These are phyloP conservation scores for Aspergillus glaucus DNA, from an alignment of 2,329 filamentous ascomycete genomes.

Conservation along the genomic window DNA sequence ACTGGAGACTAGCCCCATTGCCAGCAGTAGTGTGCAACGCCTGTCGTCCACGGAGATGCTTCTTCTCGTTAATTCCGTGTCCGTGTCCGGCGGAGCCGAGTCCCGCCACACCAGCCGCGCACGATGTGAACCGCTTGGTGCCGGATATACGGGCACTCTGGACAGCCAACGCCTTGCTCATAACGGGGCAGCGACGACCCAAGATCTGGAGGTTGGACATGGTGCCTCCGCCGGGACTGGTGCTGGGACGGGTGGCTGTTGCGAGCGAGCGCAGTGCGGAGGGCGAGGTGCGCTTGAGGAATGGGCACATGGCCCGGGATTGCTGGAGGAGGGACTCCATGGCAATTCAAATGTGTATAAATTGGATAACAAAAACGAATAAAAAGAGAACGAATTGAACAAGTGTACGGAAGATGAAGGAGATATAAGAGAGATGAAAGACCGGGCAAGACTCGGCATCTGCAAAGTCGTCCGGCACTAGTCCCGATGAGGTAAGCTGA, in stretches of 20 bases:
- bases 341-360: neutral
- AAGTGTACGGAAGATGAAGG: neutral
- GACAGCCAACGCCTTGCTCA: conserved; percentile 94
- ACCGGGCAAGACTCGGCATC: conserved; percentile 8
- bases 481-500: conserved; percentile 2
- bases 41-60: conserved; percentile 44
- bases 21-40: conserved; percentile 74
- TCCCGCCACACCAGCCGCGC: conserved; percentile 23
- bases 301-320: conserved; percentile 94
- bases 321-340: conserved; percentile 96
- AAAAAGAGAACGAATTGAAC: neutral
- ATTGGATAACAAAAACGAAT: neutral
- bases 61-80: conserved; percentile 10
- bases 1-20: conserved; percentile 72
- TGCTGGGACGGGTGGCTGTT: conserved; percentile 58
- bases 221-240: conserved; percentile 71
- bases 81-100: conserved; percentile 8
- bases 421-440: conserved; percentile 10
- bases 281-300: conserved; percentile 89
- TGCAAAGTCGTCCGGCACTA: conserved; percentile 8
- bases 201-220: conserved; percentile 96
- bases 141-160: conserved; percentile 50
- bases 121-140: conserved; percentile 34
- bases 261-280: conserved; percentile 85
- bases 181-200: conserved; percentile 91